phyloP scores from a whole-genome alignment of 768 basidiomycete genomes.

The Saitozyma sp. region DNA sequence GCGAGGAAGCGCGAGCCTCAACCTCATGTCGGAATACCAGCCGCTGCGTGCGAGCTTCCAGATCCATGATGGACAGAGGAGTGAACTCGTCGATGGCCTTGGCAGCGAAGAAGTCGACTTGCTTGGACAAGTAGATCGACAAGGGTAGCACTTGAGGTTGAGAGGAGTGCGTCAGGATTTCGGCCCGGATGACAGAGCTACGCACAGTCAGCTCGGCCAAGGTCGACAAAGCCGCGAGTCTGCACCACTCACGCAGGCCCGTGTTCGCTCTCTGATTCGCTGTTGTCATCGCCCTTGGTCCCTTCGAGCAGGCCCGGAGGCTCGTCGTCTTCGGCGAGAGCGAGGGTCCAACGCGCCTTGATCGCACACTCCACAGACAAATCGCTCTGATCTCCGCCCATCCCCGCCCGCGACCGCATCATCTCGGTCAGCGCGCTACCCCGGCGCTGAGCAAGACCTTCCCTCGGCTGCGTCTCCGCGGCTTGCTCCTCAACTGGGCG shows the following conservation, averaged over 20 bases:
- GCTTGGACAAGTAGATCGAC: slow-evolving; percentile 78
- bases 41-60: slow-evolving; percentile 64
- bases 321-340: too few species aligned
- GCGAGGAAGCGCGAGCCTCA: slow-evolving; percentile 58
- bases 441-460: slow-evolving; percentile 6
- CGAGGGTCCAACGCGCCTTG: too few species aligned
- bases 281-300: too few species aligned
- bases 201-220: too few species aligned
- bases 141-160: slow-evolving; percentile 63
- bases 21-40: slow-evolving; percentile 72
- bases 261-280: too few species aligned
- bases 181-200: slow-evolving; percentile 68
- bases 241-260: too few species aligned
- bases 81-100: slow-evolving; percentile 70
- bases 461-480: background rate
- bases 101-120: slow-evolving; percentile 76
- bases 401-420: slow-evolving; percentile 21
- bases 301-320: too few species aligned
- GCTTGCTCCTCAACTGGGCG: background rate
- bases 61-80: slow-evolving; percentile 64
- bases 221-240: too few species aligned
- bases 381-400: too few species aligned
- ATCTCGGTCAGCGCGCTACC: slow-evolving; percentile 45
- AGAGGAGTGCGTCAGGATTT: slow-evolving; percentile 72
- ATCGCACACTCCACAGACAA: too few species aligned